Evolutionary conservation across 345 rosid genomes (phyloP), one percentile per base, ranked within the genome.

Genomic region (Microthlaspi erraticum): DNA sequence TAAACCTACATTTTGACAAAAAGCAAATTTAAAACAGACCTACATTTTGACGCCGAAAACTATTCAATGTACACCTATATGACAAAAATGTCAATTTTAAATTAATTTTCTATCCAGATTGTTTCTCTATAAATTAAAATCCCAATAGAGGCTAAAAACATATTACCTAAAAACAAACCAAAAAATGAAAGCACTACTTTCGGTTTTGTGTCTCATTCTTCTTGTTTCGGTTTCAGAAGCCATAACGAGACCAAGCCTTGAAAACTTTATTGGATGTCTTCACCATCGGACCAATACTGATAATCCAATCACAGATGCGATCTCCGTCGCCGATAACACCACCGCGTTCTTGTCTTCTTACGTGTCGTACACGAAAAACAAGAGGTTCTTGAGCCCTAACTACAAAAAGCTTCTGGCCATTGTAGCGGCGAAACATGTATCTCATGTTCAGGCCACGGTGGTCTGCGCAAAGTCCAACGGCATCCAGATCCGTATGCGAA

Each of bases 401-500:
- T 18, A 18, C 52, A 18, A 48, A 48, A 48, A 12, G 4, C 13
- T 48, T 4, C 10, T 48, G 26, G 52, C 52, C 29, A 48, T 48
- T 10, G 29, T 48, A 19, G 29, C 52, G 12, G 29, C 52, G 19
- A 48, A 48, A 48, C 52, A 48, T 48, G 52, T 39, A 39, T 39
- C 43, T 11, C 43, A 39, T 39, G 43, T 39, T 39, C 43, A 39
- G 43, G 43, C 43, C 50, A 17, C 50, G 23, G 50, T 45, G 50
- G 50, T 45, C 11, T 45, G 50, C 50, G 19, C 50, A 16, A 45
- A 45, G 50, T 45, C 50, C 20, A 14, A 45, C 50, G 50, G 50
- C 3, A 45, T 45, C 23, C 50, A 45, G 23, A 16, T 45, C 23
- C 50, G 50, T 45, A 80, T 83, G 37, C 74, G 90, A 6, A 85